Evolutionary conservation across 2,329 filamentous ascomycete species (phyloP), one percentile per base, ranked within the genome.

Genomic region (Botrytis cinerea): DNA sequence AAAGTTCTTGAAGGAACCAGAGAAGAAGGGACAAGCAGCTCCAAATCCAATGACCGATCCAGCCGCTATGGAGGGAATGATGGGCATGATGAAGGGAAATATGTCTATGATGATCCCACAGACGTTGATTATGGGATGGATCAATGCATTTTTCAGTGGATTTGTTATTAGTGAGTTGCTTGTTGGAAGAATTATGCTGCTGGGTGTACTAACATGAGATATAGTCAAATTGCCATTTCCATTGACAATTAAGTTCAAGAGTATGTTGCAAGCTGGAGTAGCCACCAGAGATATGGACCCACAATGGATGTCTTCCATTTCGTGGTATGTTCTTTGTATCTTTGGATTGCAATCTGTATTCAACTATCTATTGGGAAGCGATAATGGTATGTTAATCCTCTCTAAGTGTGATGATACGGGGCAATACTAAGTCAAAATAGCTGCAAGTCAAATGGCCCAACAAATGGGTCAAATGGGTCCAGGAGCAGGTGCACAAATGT

Each of bases 71-170:
- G 97, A 99, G 81, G 95, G 95, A 78, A 99, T 99, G 96, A 99
- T 99, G 96, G 95, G 96, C 78, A 97, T 97, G 94, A 97, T 99
- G 93, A 99, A 99, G 89, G 95, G 95, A 73, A 97, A 99, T 82
- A 97, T 99, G 93, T 95, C 96, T 77, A 99, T 98, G 96, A 98
- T 99, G 86, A 94, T 99, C 74, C 96, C 96, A 67, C 97, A 99
- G 84, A 98, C 95, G 9, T 84, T 99, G 81, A 99, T 99, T 78
- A 99, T 99, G 96, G 96, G 95, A 77, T 99, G 96, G 96, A 98
- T 99, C 82, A 99, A 99, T 84, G 95, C 96, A 0, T 99, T 98
- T 82, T 99, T 99, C 80, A 97, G 94, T 70, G 96, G 96, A 46
- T 99, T 98, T 81, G 96, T 99, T 66, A 98, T 99, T 76, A 94